Conservation (phyloP, 2,329 filamentous ascomycete species). For the Pseudocercospora eumusae region DNA sequence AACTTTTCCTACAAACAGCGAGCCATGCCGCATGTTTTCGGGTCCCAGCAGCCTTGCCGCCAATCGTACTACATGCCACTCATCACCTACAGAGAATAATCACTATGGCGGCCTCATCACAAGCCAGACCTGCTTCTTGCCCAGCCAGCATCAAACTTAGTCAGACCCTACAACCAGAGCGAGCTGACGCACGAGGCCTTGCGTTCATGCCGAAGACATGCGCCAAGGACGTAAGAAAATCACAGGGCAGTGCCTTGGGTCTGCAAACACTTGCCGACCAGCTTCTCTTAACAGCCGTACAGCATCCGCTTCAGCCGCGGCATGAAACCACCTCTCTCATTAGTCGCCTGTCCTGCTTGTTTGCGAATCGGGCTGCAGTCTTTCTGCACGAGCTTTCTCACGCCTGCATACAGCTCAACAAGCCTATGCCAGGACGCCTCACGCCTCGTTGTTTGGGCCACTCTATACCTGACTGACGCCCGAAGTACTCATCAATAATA, state of each 20-base stretch:
- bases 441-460: constrained; percentile 11
- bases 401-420: constrained; percentile 7
- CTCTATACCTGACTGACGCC: constrained; percentile 1
- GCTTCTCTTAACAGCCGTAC: constrained; percentile 10
- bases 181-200: constrained; percentile 11
- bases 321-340: constrained; percentile 1
- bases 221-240: constrained; percentile 7
- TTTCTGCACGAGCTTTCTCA: constrained; percentile 6
- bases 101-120: constrained; percentile 6
- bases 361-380: neutral
- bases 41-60: constrained; percentile 5
- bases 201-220: constrained; percentile 11
- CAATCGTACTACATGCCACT: neutral
- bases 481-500: constrained; percentile 3
- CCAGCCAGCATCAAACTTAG: neutral
- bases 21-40: constrained; percentile 3
- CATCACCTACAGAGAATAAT: neutral
- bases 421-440: neutral
- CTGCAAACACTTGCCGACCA: constrained; percentile 9
- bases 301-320: constrained; percentile 17
- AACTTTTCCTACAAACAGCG: neutral
- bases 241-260: constrained; percentile 11
- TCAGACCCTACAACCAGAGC: constrained; percentile 5
- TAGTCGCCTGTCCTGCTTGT: neutral
- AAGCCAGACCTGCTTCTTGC: neutral